Conservation (phyloP, 208 protist species). For the Kentomonas sorsogonicus region DNA sequence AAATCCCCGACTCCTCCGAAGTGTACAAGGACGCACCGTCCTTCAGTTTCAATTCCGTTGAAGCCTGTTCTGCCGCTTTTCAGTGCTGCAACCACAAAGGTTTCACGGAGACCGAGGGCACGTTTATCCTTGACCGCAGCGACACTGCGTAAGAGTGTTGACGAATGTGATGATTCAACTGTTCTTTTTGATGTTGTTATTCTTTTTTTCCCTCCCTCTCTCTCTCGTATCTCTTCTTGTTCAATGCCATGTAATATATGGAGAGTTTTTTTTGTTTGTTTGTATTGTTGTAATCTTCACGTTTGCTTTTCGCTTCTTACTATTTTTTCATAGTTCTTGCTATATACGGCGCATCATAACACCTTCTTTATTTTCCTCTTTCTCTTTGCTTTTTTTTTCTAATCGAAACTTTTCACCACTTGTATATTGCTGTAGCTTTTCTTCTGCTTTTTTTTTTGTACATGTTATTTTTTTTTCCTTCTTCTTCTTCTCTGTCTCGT, state of each 20-base stretch:
- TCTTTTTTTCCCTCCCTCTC: too few relatives aligned
- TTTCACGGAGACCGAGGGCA: conserved; percentile 6
- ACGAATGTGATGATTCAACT: conserved; percentile 5
- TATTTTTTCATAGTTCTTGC: background rate
- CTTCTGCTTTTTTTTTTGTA: conserved; percentile 5
- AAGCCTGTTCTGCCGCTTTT: background rate
- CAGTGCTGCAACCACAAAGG: conserved; percentile 12
- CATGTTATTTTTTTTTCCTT: background rate
- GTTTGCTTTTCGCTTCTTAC: background rate
- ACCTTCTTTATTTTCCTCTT: background rate
- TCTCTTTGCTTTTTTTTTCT: conserved; percentile 11
- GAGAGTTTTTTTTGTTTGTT: background rate
- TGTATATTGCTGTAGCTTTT: background rate
- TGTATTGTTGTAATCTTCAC: background rate
- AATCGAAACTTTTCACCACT: background rate
- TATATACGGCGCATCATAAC: background rate
- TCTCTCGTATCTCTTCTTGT: too few relatives aligned
- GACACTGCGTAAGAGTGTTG: conserved; percentile 17
- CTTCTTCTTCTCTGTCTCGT: conserved; percentile 1
- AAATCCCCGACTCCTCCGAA: conserved; percentile 5
- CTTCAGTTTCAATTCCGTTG: conserved; percentile 16
- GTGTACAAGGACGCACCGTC: conserved; percentile 7
- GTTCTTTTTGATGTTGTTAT: conserved; percentile 1
- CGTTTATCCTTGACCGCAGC: conserved; percentile 12
- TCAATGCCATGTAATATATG: too few relatives aligned